Evolutionary conservation across 2,329 filamentous ascomycete genomes (phyloP).

Genomic region (Cercospora sojina): DNA sequence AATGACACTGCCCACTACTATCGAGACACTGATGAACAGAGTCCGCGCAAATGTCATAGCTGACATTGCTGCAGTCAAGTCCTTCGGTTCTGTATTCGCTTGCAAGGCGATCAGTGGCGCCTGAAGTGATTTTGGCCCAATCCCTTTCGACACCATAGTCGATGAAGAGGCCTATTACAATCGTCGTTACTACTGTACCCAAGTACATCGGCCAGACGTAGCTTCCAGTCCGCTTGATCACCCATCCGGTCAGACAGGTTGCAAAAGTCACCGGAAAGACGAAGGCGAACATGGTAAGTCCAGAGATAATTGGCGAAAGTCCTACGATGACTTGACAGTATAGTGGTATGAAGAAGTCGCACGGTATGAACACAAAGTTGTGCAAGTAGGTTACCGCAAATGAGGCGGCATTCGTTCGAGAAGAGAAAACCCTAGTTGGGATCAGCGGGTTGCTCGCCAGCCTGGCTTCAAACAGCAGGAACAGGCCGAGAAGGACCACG

Average conservation of each 20-base stretch:
- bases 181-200: conserved; percentile 43
- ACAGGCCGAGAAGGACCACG: conserved; percentile 47
- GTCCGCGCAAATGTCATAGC: conserved; percentile 51
- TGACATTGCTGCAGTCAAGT: conserved; percentile 53
- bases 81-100: conserved; percentile 45
- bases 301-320: conserved; percentile 59
- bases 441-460: conserved; percentile 68
- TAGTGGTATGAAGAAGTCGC: conserved; percentile 69
- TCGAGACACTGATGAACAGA: conserved; percentile 47
- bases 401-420: conserved; percentile 57
- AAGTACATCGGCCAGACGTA: conserved; percentile 50
- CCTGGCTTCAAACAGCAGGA: conserved; percentile 62
- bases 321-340: conserved; percentile 69
- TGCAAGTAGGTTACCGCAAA: conserved; percentile 52
- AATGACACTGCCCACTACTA: conserved; percentile 52
- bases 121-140: conserved; percentile 49
- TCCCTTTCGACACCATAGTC: conserved; percentile 41
- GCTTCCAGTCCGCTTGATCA: conserved; percentile 51
- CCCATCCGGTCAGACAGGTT: conserved; percentile 48
- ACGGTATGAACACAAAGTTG: conserved; percentile 59
- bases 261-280: conserved; percentile 47
- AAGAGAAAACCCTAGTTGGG: conserved; percentile 61
- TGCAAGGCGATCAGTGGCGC: conserved; percentile 59
- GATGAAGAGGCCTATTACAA: conserved; percentile 52
- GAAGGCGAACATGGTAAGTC: conserved; percentile 62